Conservation (phyloP, 1,284 basidiomycete genomes). For the Ustilago hordei region DNA sequence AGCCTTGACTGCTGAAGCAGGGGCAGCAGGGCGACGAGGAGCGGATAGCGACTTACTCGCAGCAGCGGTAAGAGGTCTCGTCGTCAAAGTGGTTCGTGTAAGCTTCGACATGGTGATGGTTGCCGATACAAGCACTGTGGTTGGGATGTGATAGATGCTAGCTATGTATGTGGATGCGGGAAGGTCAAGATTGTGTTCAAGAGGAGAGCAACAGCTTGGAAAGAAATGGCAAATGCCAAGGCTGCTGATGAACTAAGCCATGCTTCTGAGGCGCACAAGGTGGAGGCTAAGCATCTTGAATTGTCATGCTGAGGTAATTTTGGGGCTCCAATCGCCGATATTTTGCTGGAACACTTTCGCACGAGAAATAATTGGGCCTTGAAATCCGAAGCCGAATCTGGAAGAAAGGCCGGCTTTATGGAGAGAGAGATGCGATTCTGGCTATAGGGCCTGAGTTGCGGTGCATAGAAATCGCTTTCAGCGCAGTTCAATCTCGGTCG, state of each 20-base stretch:
- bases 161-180: neutral
- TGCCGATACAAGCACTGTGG: neutral
- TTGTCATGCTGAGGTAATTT: slow-evolving; percentile 33
- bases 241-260: slow-evolving; percentile 22
- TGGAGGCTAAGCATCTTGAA: slow-evolving; percentile 15
- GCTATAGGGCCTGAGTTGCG: slow-evolving; percentile 27
- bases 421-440: slow-evolving; percentile 17
- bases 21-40: slow-evolving; percentile 1
- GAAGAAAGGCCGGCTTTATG: slow-evolving; percentile 32
- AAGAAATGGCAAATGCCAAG: neutral
- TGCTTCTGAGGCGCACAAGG: slow-evolving; percentile 7
- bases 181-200: no score
- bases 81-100: slow-evolving; percentile 17
- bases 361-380: slow-evolving; percentile 6
- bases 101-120: slow-evolving; percentile 22
- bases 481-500: slow-evolving; percentile 8
- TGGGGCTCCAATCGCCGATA: neutral
- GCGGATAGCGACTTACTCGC: neutral
- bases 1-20: neutral
- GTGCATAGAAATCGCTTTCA: slow-evolving; percentile 17
- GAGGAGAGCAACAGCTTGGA: slow-evolving; percentile 6
- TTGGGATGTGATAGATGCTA: neutral
- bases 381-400: slow-evolving; percentile 24
- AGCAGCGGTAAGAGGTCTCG: slow-evolving; percentile 11
- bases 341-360: neutral